A percentile compares a stretch with the other conserved stretches of the same genome.
Conservation (phyloP, 495 filamentous ascomycete genomes). For the Tuber umbilicatum region DNA sequence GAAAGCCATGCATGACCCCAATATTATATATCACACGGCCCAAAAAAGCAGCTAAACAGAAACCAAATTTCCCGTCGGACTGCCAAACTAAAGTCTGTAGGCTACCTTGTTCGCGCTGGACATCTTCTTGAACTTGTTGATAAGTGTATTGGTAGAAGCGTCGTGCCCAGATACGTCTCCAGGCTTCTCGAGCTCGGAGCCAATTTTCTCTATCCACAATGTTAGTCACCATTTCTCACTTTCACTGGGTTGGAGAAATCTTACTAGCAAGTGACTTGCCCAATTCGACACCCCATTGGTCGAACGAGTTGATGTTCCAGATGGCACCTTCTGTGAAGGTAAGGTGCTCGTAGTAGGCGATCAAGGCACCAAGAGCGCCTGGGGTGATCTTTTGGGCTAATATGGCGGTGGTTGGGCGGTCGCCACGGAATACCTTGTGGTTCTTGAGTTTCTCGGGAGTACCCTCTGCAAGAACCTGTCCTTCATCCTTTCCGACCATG, state of each 20-base stretch:
- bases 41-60: background rate
- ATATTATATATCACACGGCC: background rate
- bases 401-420: conserved; percentile 91
- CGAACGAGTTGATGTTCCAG: conserved; percentile 99
- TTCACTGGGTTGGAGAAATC: conserved; percentile 15
- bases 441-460: conserved; percentile 75
- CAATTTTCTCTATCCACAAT: conserved; percentile 47
- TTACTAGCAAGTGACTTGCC: conserved; percentile 83
- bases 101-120: background rate
- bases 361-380: conserved; percentile 83
- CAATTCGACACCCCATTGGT: conserved; percentile 98
- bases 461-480: conserved; percentile 82
- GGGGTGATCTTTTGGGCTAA: conserved; percentile 93
- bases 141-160: conserved; percentile 75
- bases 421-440: conserved; percentile 99
- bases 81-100: background rate
- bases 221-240: background rate
- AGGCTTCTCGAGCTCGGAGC: conserved; percentile 53
- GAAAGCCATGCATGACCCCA: background rate
- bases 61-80: background rate
- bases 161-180: conserved; percentile 70
- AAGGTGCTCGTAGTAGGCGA: conserved; percentile 97
- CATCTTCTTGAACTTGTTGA: conserved; percentile 73
- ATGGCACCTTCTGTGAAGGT: conserved; percentile 96
- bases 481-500: conserved; percentile 94